Percentiles rank a stretch among this genome's conserved stretches.
Conservation (phyloP, 805 yeast species). For the Kuraishia floccosa region DNA sequence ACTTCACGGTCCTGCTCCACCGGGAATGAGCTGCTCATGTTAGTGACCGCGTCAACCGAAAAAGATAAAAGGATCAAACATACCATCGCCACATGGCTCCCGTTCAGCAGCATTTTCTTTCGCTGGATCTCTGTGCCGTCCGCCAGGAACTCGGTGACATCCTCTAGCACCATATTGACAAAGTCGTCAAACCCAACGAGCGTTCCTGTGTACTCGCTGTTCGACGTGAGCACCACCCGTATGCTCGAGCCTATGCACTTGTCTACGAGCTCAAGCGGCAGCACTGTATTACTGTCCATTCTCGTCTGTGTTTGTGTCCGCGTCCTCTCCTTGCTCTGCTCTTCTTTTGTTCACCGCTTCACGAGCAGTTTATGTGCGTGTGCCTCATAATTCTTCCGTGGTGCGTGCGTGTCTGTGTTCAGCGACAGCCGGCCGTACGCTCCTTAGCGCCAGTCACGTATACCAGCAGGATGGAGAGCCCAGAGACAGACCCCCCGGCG, state of each 20-base stretch:
- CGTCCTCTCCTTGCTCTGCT: too few species aligned
- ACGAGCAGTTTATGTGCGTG: too few species aligned
- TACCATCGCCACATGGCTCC: constrained; percentile 63
- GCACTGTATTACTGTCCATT: too few species aligned
- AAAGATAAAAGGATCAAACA: constrained; percentile 5
- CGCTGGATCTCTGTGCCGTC: constrained; percentile 30
- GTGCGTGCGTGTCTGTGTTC: too few species aligned
- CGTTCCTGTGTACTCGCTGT: constrained; percentile 79
- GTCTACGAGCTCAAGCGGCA: constrained; percentile 83
- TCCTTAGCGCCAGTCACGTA: too few species aligned
- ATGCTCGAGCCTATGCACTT: constrained; percentile 74
- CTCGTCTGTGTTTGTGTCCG: too few species aligned
- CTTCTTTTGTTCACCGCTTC: too few species aligned
- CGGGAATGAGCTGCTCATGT: constrained; percentile 30
- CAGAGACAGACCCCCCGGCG: background rate
- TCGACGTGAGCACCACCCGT: constrained; percentile 53
- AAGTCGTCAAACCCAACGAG: constrained; percentile 91
- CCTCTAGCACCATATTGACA: constrained; percentile 81
- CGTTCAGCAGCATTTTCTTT: constrained; percentile 57
- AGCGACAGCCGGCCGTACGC: too few species aligned
- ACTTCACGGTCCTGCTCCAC: constrained; percentile 32
- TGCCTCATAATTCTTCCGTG: too few species aligned
- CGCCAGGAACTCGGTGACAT: constrained; percentile 53
- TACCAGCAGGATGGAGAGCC: too few species aligned
- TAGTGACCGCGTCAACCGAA: background rate